Evolutionary conservation across 768 basidiomycete genomes (phyloP).

Genomic region (Termitomyces sp.): DNA sequence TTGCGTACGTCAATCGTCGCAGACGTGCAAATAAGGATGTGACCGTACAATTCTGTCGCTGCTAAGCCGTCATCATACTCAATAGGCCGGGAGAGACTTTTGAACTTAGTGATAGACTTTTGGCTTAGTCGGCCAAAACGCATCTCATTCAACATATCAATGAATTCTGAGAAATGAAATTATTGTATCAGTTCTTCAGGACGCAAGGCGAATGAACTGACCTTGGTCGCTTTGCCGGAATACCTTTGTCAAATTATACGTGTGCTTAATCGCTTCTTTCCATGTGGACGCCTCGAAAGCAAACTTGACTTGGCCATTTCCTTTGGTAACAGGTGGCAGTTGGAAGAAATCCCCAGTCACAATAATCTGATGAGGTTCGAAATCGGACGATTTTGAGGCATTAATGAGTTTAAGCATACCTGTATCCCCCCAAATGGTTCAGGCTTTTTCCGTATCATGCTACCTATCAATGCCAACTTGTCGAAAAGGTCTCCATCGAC

Average conservation of each 20-base stretch:
- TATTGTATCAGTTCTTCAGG: background rate
- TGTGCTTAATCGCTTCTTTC: constrained; percentile 68
- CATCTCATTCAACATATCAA: constrained; percentile 99
- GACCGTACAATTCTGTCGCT: constrained; percentile 81
- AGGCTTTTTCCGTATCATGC: constrained; percentile 51
- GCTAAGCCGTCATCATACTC: constrained; percentile 75
- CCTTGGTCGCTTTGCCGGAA: constrained; percentile 93
- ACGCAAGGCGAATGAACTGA: constrained; percentile 26
- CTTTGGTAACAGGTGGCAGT: constrained; percentile 84
- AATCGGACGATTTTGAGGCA: background rate
- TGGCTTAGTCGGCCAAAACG: constrained; percentile 72
- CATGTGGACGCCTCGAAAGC: constrained; percentile 88
- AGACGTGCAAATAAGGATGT: background rate
- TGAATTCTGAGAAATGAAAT: constrained; percentile 54
- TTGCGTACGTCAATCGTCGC: background rate
- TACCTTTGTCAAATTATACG: constrained; percentile 91
- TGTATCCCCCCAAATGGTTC: constrained; percentile 94
- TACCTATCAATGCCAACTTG: constrained; percentile 75
- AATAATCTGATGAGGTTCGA: constrained; percentile 49
- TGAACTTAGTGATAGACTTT: constrained; percentile 69
- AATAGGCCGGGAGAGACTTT: constrained; percentile 61
- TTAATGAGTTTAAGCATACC: constrained; percentile 29
- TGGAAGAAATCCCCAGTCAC: constrained; percentile 99
- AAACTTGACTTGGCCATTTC: constrained; percentile 61
- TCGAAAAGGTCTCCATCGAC: constrained; percentile 91